A percentile compares a stretch with the other conserved stretches of the same genome.
Conservation (phyloP, 1,139 yeast genomes). For the Chernovozyma sophiae-reginae region DNA sequence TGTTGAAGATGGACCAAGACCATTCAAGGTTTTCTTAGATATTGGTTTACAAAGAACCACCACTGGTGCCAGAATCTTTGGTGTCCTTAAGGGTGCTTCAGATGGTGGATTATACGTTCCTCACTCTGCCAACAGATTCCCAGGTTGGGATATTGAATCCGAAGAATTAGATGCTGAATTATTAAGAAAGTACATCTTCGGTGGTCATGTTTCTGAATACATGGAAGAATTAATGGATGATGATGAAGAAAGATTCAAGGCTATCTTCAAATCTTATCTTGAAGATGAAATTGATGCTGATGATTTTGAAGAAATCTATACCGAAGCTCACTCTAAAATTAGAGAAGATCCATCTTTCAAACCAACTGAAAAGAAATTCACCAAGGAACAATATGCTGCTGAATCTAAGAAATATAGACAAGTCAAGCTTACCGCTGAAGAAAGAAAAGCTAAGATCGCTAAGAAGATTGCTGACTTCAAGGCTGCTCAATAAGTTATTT, state of each 20-base stretch:
- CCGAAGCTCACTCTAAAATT: conserved; percentile 91
- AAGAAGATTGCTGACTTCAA: conserved; percentile 88
- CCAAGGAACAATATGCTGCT: conserved; percentile 98
- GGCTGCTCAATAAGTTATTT: conserved; percentile 43
- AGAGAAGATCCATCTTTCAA: conserved; percentile 94
- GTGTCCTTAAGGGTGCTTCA: conserved; percentile 99
- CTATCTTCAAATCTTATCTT: conserved; percentile 94
- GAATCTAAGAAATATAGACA: conserved; percentile 90
- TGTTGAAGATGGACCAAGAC: conserved; percentile 99
- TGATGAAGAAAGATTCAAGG: conserved; percentile 99
- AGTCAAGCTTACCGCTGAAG: conserved; percentile 83
- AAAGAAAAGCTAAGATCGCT: conserved; percentile 85
- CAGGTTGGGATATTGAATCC: conserved; percentile 99
- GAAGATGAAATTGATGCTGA: conserved; percentile 98
- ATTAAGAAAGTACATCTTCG: conserved; percentile 98
- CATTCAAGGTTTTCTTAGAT: conserved; percentile 99
- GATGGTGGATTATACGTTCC: conserved; percentile 99
- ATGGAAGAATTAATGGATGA: conserved; percentile 99
- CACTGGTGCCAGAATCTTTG: conserved; percentile 99
- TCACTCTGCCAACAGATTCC: conserved; percentile 99
- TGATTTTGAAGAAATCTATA: conserved; percentile 91
- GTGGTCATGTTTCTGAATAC: conserved; percentile 99
- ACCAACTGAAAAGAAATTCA: conserved; percentile 88
- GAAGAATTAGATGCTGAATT: conserved; percentile 98
- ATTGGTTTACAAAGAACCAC: conserved; percentile 99